phyloP scores from a whole-genome alignment of 2,329 filamentous ascomycete species.

The Monilinia polystroma region DNA sequence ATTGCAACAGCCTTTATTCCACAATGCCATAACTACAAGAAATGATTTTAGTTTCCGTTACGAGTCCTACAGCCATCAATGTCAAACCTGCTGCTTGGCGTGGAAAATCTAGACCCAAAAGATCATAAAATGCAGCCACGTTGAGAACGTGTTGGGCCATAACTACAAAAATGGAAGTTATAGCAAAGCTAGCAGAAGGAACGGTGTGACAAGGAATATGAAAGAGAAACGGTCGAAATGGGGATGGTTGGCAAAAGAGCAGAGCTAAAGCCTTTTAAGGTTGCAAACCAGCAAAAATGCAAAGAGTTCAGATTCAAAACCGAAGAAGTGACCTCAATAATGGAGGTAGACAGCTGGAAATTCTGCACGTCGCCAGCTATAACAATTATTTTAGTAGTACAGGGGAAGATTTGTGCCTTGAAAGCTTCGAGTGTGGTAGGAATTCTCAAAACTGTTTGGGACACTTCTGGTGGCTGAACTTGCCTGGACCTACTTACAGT shows the following conservation, averaged over 20 bases:
- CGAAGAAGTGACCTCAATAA: not conserved
- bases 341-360: not conserved
- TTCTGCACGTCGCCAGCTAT: not conserved
- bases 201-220: not conserved
- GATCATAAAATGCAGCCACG: not conserved
- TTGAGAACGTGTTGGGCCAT: not conserved
- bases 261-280: not conserved
- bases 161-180: not conserved
- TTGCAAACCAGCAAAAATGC: not conserved
- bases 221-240: not conserved
- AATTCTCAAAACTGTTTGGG: not conserved
- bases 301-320: not conserved
- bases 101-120: not conserved
- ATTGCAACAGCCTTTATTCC: not conserved
- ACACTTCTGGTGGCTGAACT: not conserved
- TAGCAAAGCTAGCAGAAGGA: not conserved
- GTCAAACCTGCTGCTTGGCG: constrained; percentile 9
- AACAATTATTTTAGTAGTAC: not conserved
- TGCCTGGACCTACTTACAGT: not conserved
- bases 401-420: not conserved
- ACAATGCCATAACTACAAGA: not conserved
- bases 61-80: too few relatives aligned
- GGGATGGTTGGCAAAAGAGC: not conserved
- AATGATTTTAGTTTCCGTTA: not conserved
- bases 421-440: not conserved